phyloP scores from a whole-genome alignment of 2,329 filamentous ascomycete genomes.

The Aspergillus clavatus region DNA sequence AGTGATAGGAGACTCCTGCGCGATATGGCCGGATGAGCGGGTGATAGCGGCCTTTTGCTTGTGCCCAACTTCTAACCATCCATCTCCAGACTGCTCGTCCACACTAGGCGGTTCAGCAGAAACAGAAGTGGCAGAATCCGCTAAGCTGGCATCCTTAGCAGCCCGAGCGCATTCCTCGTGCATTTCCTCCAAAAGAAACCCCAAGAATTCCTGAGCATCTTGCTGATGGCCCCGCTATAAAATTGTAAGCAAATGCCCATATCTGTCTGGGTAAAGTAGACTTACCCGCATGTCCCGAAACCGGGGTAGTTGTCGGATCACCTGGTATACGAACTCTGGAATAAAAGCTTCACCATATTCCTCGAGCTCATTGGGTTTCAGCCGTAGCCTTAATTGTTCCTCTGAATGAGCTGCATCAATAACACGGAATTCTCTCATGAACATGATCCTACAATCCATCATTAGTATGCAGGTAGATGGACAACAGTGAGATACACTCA shows the following conservation, averaged over 20 bases:
- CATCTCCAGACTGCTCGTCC: conserved; percentile 49
- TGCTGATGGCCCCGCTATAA: conserved; percentile 84
- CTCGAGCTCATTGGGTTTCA: conserved; percentile 81
- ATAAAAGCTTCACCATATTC: conserved; percentile 87
- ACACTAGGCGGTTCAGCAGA: conserved; percentile 32
- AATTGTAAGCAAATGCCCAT: not conserved
- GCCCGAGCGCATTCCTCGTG: conserved; percentile 86
- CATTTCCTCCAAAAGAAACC: conserved; percentile 84
- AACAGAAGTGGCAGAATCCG: conserved; percentile 43
- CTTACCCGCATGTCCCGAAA: conserved; percentile 88
- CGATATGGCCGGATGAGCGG: conserved; percentile 71
- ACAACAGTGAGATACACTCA: conserved; percentile 45
- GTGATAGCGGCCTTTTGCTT: conserved; percentile 86
- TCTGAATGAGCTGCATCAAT: conserved; percentile 72
- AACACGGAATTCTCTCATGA: conserved; percentile 84
- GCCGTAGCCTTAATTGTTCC: conserved; percentile 65
- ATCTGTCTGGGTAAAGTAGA: conserved; percentile 12
- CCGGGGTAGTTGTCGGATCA: conserved; percentile 76
- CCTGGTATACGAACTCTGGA: conserved; percentile 92
- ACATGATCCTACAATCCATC: conserved; percentile 68
- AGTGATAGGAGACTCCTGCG: conserved; percentile 74
- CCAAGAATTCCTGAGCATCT: conserved; percentile 94
- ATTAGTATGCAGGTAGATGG: conserved; percentile 2
- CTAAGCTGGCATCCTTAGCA: conserved; percentile 53
- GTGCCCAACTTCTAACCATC: conserved; percentile 92